Conservation (phyloP, 1,139 yeast species). For the Pichia sp. region DNA sequence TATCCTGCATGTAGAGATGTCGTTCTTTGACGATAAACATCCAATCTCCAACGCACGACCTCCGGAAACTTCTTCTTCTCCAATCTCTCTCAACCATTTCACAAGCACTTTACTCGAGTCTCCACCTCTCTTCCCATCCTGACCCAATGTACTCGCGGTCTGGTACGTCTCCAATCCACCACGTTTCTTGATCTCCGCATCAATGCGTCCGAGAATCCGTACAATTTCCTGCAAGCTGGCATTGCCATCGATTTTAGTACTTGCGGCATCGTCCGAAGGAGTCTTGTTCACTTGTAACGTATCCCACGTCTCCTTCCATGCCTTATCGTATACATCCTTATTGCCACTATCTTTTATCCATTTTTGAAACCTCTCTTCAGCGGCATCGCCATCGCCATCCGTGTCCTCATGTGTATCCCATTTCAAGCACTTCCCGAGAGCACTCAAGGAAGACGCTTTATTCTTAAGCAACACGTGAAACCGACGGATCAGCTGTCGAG, state of each 20-base stretch:
- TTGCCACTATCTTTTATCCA: slow-evolving; percentile 1
- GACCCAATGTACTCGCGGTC: slow-evolving; percentile 84
- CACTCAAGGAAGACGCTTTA: slow-evolving; percentile 34
- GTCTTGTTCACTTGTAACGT: slow-evolving; percentile 21
- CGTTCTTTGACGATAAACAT: slow-evolving; percentile 60
- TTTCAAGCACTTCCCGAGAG: slow-evolving; percentile 13
- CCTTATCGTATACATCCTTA: slow-evolving; percentile 7
- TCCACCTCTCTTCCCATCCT: slow-evolving; percentile 70
- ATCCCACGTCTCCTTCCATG: slow-evolving; percentile 9
- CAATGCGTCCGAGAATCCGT: slow-evolving; percentile 43
- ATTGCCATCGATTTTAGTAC: slow-evolving; percentile 5
- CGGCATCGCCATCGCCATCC: slow-evolving; percentile 25
- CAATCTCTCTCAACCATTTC: slow-evolving; percentile 51
- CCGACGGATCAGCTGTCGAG: slow-evolving; percentile 60
- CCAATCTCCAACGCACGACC: slow-evolving; percentile 70
- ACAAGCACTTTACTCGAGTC: slow-evolving; percentile 76
- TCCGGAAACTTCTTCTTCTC: slow-evolving; percentile 9
- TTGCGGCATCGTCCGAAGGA: slow-evolving; percentile 10
- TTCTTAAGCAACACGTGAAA: slow-evolving; percentile 58
- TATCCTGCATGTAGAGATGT: slow-evolving; percentile 51
- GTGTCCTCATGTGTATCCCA: slow-evolving; percentile 18
- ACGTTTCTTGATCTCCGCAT: slow-evolving; percentile 48
- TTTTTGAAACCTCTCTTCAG: background rate
- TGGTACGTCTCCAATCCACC: slow-evolving; percentile 79
- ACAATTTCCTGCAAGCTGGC: slow-evolving; percentile 14